Conservation (phyloP, 257 asterid species). For the Ilex asprella region DNA sequence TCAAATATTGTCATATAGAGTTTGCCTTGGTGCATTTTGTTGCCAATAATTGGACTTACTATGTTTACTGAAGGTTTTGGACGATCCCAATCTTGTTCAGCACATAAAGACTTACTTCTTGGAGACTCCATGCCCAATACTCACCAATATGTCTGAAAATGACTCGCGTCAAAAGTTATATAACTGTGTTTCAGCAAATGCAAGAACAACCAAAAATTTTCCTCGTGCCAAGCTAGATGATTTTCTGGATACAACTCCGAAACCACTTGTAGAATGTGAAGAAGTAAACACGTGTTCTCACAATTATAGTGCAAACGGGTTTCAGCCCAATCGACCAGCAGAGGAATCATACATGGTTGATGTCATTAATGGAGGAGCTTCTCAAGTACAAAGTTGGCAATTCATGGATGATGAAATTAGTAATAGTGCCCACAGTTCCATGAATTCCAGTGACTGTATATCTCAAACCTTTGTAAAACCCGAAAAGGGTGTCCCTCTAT, state of each 20-base stretch:
- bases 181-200: too few species aligned
- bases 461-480: slow-evolving; percentile 48
- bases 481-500: slow-evolving; percentile 22
- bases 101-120: slow-evolving; percentile 50
- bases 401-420: slow-evolving; percentile 63
- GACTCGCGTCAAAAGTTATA: too few species aligned
- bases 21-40: neutral
- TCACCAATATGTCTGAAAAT: slow-evolving; percentile 11
- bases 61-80: slow-evolving; percentile 46
- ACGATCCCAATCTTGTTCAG: slow-evolving; percentile 61
- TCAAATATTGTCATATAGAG: neutral
- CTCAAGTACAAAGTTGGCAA: slow-evolving; percentile 36
- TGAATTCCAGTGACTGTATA: slow-evolving; percentile 58
- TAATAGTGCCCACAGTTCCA: slow-evolving; percentile 48
- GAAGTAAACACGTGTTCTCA: slow-evolving; percentile 41
- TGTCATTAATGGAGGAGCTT: slow-evolving; percentile 47
- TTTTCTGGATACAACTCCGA: too few species aligned
- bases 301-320: slow-evolving; percentile 39
- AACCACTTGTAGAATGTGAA: slow-evolving; percentile 11
- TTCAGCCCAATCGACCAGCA: slow-evolving; percentile 38
- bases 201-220: too few species aligned
- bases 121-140: slow-evolving; percentile 30
- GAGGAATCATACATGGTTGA: slow-evolving; percentile 50
- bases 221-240: too few species aligned
- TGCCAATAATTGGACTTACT: neutral